A percentile compares a stretch with the other conserved stretches of the same genome.
Evolutionary conservation across 2,329 filamentous ascomycete species (phyloP).

Genomic region (Neofusicoccum cordaticola): DNA sequence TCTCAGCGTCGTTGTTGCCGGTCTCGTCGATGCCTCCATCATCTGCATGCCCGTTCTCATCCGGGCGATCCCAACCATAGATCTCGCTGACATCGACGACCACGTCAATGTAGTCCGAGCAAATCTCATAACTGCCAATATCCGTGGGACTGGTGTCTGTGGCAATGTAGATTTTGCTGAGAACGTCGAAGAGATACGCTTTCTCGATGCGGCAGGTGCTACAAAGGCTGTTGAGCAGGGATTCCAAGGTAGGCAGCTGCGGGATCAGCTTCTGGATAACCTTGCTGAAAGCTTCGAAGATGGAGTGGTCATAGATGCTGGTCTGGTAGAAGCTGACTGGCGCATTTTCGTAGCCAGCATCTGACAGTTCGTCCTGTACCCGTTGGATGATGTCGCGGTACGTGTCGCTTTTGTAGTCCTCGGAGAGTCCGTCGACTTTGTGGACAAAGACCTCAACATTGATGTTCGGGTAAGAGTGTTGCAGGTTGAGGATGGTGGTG

Average conservation of each 20-base stretch:
- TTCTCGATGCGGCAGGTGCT: slow-evolving; percentile 95
- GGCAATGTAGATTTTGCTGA: slow-evolving; percentile 98
- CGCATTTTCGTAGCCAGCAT: slow-evolving; percentile 89
- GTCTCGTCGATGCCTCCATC: slow-evolving; percentile 30
- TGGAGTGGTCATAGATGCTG: slow-evolving; percentile 97
- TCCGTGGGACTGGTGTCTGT: slow-evolving; percentile 92
- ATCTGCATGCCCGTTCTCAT: slow-evolving; percentile 27
- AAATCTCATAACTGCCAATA: slow-evolving; percentile 96
- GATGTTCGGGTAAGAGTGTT: slow-evolving; percentile 85
- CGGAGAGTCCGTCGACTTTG: slow-evolving; percentile 95
- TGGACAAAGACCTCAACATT: slow-evolving; percentile 99
- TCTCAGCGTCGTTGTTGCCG: slow-evolving; percentile 57
- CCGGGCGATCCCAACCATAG: slow-evolving; percentile 69
- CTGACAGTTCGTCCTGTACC: slow-evolving; percentile 92
- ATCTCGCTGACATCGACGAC: slow-evolving; percentile 96
- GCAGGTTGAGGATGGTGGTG: slow-evolving; percentile 81
- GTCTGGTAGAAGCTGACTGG: slow-evolving; percentile 94
- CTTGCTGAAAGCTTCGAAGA: slow-evolving; percentile 97
- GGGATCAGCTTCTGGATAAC: slow-evolving; percentile 98
- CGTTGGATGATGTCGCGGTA: slow-evolving; percentile 95
- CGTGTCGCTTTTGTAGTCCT: slow-evolving; percentile 94
- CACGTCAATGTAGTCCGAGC: slow-evolving; percentile 97
- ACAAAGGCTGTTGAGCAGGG: slow-evolving; percentile 89
- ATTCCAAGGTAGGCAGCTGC: slow-evolving; percentile 86
- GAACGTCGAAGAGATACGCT: slow-evolving; percentile 94